Percentiles rank a stretch among this genome's conserved stretches.
Evolutionary conservation across 2,329 filamentous ascomycete species (phyloP).

Genomic region (Calonectria montana): DNA sequence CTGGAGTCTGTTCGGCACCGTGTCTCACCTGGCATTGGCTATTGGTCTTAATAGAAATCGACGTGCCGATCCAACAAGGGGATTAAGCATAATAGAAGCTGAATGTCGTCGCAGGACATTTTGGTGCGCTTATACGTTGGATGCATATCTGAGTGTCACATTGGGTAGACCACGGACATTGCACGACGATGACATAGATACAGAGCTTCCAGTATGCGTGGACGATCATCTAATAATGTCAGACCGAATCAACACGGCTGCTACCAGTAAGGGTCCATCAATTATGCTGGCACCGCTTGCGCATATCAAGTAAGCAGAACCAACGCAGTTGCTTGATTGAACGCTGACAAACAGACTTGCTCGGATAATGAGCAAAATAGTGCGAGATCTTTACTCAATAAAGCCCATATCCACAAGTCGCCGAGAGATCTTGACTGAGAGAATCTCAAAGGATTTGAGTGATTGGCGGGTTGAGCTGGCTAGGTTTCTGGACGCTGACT

Average conservation of each 20-base stretch:
- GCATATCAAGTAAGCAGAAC: slow-evolving; percentile 46
- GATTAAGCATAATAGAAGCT: slow-evolving; percentile 34
- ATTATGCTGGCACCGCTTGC: slow-evolving; percentile 50
- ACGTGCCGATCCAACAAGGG: slow-evolving; percentile 18
- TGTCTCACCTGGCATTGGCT: slow-evolving; percentile 51
- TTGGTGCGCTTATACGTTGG: slow-evolving; percentile 41
- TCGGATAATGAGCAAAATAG: slow-evolving; percentile 49
- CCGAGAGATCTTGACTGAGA: slow-evolving; percentile 41
- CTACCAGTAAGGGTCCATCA: slow-evolving; percentile 26
- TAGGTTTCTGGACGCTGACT: slow-evolving; percentile 53
- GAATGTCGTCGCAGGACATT: slow-evolving; percentile 39
- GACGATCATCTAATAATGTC: slow-evolving; percentile 34
- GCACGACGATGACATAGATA: slow-evolving; percentile 42
- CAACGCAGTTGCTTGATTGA: not conserved
- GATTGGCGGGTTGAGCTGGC: slow-evolving; percentile 50
- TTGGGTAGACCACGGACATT: slow-evolving; percentile 39
- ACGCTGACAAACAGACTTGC: slow-evolving; percentile 41
- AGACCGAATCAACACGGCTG: slow-evolving; percentile 29
- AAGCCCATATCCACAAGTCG: slow-evolving; percentile 44
- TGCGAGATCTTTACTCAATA: slow-evolving; percentile 51
- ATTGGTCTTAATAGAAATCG: slow-evolving; percentile 46
- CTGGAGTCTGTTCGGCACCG: slow-evolving; percentile 59
- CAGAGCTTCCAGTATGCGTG: slow-evolving; percentile 37
- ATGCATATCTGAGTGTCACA: slow-evolving; percentile 39
- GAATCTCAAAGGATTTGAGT: slow-evolving; percentile 45